phyloP scores from a whole-genome alignment of 768 basidiomycete genomes.

The Russula sp. region DNA sequence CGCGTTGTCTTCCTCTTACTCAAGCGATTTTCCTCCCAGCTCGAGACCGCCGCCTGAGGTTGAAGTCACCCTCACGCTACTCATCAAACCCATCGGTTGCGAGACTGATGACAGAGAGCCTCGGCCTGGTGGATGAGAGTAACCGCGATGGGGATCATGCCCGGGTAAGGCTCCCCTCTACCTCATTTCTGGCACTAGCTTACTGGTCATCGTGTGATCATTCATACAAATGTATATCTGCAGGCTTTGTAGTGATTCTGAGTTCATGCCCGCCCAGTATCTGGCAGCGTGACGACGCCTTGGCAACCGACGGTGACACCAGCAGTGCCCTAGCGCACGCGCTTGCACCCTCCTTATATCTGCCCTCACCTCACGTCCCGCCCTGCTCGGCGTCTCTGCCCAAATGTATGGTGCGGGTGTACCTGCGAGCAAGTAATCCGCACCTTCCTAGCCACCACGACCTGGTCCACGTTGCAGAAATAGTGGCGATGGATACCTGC shows the following conservation, averaged over 20 bases:
- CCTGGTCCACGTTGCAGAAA: too few species aligned
- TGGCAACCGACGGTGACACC: slow-evolving; percentile 49
- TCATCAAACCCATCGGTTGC: slow-evolving; percentile 14
- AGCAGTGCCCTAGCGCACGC: slow-evolving; percentile 59
- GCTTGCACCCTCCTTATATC: slow-evolving; percentile 69
- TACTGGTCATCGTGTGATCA: too few species aligned
- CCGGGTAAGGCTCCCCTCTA: slow-evolving; percentile 10
- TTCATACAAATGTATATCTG: slow-evolving; percentile 48
- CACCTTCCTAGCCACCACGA: too few species aligned
- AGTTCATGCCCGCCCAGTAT: slow-evolving; percentile 27
- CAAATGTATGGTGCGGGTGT: slow-evolving; percentile 84
- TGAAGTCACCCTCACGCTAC: neutral
- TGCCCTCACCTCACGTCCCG: slow-evolving; percentile 85
- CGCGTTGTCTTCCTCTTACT: slow-evolving; percentile 91
- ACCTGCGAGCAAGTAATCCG: too few species aligned
- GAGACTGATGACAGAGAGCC: slow-evolving; percentile 10
- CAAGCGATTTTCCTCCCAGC: slow-evolving; percentile 63
- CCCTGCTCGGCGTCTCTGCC: slow-evolving; percentile 69
- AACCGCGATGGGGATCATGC: slow-evolving; percentile 29
- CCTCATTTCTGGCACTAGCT: neutral
- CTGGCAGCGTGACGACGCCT: slow-evolving; percentile 26
- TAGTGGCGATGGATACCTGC: slow-evolving; percentile 79
- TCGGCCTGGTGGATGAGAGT: slow-evolving; percentile 30
- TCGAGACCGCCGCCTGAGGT: slow-evolving; percentile 69
- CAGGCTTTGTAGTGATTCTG: slow-evolving; percentile 27